Base-by-base conservation (phyloP, 371 early-diverging fungal genomes). In the Mucor ambiguus region DNA sequence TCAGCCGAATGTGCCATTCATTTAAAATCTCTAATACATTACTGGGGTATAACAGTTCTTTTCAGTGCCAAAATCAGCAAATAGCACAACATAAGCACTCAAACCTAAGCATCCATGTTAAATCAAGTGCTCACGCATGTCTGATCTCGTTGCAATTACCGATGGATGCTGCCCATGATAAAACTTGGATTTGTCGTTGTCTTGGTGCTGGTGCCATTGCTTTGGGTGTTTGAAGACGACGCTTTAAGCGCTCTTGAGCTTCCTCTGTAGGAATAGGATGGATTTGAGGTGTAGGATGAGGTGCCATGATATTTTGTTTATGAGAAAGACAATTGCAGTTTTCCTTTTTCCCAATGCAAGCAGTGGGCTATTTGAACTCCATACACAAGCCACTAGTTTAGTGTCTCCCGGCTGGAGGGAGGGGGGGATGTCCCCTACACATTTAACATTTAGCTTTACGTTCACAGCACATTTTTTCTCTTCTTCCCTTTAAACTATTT, bases 1-100 rank as follows among this genome's bases (percentile, higher is more conserved):
- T 24, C n/a, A 48, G 48, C 5, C 18, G 24, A 0, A 48, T 48
- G 4, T 22, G 24, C 0, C 48, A 48, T 48, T 48, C 24, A 24
- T 24, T 22, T 48, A 24, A 24, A 24, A 48, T 48, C 7, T 48
- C n/a, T 7, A 35, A 22, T 33, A 65, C 16, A 75, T 69, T 78
- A 79, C 83, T 41, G 83, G 75, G 7, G 79, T 78, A 44, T 78
- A 82, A 29, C 83, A 80, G 55, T 80, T 78, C 10, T 82, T 77
- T 58, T 80, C 69, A 33, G 68, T 60, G 26, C 83, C 83, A 61
- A 80, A 82, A 63, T 82, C 83, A 35, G 83, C 83, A 71, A 78
- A 77, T 29, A 82, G 67, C 6, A 77, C 80, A 26, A 80, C 77
- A 65, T 82, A 82, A 20, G 73, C 77, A 22, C 74, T 71, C 20